phyloP scores from a whole-genome alignment of 345 rosid species.

The Hypericum androsaemum region DNA sequence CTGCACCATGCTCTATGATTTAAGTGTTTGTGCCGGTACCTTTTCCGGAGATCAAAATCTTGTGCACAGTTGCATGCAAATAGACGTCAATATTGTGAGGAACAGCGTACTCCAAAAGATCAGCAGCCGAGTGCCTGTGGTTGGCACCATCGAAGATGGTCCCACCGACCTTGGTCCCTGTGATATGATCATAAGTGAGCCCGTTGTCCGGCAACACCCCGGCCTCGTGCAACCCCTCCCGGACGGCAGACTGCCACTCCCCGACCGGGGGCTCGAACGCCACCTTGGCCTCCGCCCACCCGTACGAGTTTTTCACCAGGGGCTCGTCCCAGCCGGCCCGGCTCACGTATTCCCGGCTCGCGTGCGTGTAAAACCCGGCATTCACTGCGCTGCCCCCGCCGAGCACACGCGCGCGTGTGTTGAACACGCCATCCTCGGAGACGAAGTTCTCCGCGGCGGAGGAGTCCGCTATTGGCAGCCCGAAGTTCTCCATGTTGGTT shows the following conservation, averaged over 20 bases:
- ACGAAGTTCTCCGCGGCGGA: background rate
- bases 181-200: constrained; percentile 18
- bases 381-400: constrained; percentile 16
- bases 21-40: constrained; percentile 1
- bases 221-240: constrained; percentile 16
- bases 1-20: no score
- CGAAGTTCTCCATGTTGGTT: background rate
- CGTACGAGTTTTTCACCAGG: constrained; percentile 17
- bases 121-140: constrained; percentile 20
- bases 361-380: constrained; percentile 17
- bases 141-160: constrained; percentile 14
- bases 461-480: background rate
- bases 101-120: constrained; percentile 11
- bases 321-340: constrained; percentile 13
- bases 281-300: constrained; percentile 16
- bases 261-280: constrained; percentile 15
- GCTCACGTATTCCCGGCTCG: constrained; percentile 8
- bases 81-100: constrained; percentile 11
- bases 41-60: constrained; percentile 6
- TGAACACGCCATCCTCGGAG: constrained; percentile 1
- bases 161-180: constrained; percentile 20
- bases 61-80: constrained; percentile 14
- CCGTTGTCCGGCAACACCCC: constrained; percentile 17
- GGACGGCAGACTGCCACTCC: constrained; percentile 18
- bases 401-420: constrained; percentile 18